phyloP scores from a whole-genome alignment of 306 rosid genomes.

The Sicyos baderoa region DNA sequence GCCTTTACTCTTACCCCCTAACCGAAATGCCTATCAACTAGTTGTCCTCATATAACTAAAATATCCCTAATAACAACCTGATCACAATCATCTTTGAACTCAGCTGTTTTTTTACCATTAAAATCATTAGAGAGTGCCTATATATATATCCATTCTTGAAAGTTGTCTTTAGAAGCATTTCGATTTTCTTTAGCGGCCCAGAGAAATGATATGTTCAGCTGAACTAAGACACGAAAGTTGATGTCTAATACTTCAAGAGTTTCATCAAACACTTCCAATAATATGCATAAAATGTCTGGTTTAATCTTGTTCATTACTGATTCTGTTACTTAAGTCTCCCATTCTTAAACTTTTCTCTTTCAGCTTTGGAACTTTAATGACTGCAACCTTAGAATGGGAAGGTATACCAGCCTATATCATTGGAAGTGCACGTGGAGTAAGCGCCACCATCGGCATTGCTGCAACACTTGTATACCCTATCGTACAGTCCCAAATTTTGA shows the following conservation, averaged over 20 bases:
- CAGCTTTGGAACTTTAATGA: slow-evolving; percentile 93
- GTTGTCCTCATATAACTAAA: no score
- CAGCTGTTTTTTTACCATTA: not conserved
- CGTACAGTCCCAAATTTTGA: slow-evolving; percentile 46
- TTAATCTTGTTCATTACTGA: slow-evolving; percentile 2
- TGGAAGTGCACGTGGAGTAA: slow-evolving; percentile 65
- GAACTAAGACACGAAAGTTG: not conserved
- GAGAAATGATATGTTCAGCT: not conserved
- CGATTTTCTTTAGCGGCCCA: not conserved
- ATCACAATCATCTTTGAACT: not conserved
- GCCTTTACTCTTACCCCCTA: no score
- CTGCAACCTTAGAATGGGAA: slow-evolving; percentile 80
- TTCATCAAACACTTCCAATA: not conserved
- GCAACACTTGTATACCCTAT: slow-evolving; percentile 60
- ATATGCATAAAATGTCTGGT: not conserved
- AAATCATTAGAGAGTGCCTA: not conserved
- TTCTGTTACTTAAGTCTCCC: slow-evolving; percentile 16
- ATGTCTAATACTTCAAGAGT: not conserved
- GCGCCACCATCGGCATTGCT: slow-evolving; percentile 61
- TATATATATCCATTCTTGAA: not conserved
- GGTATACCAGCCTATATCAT: slow-evolving; percentile 71
- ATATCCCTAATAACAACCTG: no score
- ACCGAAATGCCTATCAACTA: no score
- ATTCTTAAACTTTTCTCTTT: slow-evolving; percentile 14
- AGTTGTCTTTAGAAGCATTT: not conserved